These are phyloP conservation scores for Rhexocercosporidium sp. DNA, from an alignment of 2,329 filamentous ascomycete genomes.

Conservation along the genomic window DNA sequence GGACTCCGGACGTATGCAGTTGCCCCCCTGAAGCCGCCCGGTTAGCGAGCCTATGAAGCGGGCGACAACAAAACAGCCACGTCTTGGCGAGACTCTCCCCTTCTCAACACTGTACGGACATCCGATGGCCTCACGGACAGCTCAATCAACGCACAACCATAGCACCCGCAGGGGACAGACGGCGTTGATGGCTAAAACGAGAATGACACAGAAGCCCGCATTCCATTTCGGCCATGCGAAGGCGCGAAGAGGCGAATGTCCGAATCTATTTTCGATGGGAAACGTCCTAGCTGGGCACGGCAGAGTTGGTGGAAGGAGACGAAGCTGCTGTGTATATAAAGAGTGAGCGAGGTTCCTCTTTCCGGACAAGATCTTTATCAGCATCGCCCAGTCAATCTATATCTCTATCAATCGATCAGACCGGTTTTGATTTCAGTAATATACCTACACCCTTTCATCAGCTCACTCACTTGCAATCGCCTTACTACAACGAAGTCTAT, in stretches of 20 bases:
- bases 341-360: neutral
- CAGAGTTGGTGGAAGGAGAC: neutral
- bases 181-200: neutral
- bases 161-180: neutral
- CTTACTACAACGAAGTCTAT: neutral
- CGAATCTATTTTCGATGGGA: slow-evolving; percentile 10
- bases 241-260: slow-evolving; percentile 10
- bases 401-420: neutral
- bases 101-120: slow-evolving; percentile 10
- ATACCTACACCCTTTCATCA: neutral
- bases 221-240: slow-evolving; percentile 6
- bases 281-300: neutral
- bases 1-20: slow-evolving; percentile 11
- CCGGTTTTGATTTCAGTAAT: neutral
- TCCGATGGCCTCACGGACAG: slow-evolving; percentile 8
- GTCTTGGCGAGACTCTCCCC: neutral
- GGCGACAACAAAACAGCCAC: neutral
- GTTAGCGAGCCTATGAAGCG: slow-evolving; percentile 2
- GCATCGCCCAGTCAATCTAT: neutral
- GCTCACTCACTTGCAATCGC: neutral
- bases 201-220: neutral
- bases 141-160: neutral
- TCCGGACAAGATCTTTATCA: neutral
- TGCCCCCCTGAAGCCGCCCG: neutral
- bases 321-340: neutral